A percentile compares a stretch with the other conserved stretches of the same genome.
These are phyloP conservation scores for Alternaria novae-zelandiae DNA, from an alignment of 2,329 filamentous ascomycete genomes.

Conservation along the genomic window DNA sequence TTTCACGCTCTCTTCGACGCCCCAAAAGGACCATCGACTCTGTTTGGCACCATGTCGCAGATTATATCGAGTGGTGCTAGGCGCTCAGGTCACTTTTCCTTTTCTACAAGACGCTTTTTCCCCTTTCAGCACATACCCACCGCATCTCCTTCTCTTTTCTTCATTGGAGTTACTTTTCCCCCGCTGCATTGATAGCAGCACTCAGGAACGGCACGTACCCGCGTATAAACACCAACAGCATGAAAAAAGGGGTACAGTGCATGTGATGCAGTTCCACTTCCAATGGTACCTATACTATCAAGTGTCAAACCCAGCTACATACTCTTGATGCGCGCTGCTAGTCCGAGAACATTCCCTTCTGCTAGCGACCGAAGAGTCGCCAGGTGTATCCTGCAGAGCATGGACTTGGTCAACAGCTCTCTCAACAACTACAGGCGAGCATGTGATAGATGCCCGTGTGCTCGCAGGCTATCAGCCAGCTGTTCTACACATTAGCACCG, in stretches of 20 bases:
- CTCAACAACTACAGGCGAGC: slow-evolving; percentile 4
- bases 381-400: background rate
- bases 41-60: slow-evolving; percentile 7
- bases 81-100: background rate
- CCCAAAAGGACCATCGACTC: background rate
- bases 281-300: background rate
- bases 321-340: background rate
- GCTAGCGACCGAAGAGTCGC: background rate
- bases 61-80: background rate
- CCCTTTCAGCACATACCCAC: background rate
- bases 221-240: background rate
- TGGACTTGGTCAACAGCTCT: background rate
- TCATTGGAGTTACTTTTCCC: background rate
- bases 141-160: background rate
- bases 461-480: background rate
- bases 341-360: background rate
- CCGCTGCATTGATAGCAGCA: background rate
- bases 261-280: background rate
- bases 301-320: background rate
- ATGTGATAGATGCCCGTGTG: slow-evolving; percentile 1
- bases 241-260: background rate
- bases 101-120: background rate
- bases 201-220: background rate
- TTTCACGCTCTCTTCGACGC: slow-evolving; percentile 1
- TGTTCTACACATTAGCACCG: background rate